A percentile compares a stretch with the other conserved stretches of the same genome.
Evolutionary conservation across 306 rosid genomes (phyloP).

Genomic region (Canavalia gladiata): DNA sequence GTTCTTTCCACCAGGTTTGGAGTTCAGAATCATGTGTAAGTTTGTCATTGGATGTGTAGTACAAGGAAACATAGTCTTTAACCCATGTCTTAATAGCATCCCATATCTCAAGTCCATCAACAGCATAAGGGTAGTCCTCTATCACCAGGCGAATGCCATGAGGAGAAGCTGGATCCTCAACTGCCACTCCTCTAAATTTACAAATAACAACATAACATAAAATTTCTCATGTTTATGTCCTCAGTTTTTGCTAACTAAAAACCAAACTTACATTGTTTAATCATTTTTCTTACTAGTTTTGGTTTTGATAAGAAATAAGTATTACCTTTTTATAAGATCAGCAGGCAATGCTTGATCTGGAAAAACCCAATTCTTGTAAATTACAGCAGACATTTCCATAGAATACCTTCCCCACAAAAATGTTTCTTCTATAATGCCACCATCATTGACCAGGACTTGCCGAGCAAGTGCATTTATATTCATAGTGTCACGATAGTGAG

Average conservation of each 20-base stretch:
- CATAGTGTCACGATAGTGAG: conserved; percentile 60
- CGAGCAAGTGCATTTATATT: conserved; percentile 53
- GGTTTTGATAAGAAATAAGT: background rate
- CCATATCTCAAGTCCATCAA: conserved; percentile 72
- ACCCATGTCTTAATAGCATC: conserved; percentile 67
- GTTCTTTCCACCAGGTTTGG: conserved; percentile 79
- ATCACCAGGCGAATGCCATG: conserved; percentile 65
- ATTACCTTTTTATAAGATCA: conserved; percentile 54
- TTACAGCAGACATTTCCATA: conserved; percentile 48
- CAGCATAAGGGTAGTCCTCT: conserved; percentile 72
- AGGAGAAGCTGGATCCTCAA: conserved; percentile 59
- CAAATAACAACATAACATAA: background rate
- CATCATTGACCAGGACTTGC: conserved; percentile 33
- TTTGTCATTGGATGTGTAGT: conserved; percentile 58
- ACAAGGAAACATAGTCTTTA: conserved; percentile 61
- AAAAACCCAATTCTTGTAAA: conserved; percentile 51
- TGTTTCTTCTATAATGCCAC: conserved; percentile 48
- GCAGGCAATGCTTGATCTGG: conserved; percentile 49
- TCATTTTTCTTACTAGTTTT: background rate
- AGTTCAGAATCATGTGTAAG: conserved; percentile 64
- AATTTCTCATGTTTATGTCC: background rate
- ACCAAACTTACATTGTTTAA: no score
- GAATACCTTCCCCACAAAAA: conserved; percentile 50
- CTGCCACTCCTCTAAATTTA: conserved; percentile 67
- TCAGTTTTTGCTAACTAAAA: no score